phyloP scores from a whole-genome alignment of 441 rosid species.

The Gossypium laxum region DNA sequence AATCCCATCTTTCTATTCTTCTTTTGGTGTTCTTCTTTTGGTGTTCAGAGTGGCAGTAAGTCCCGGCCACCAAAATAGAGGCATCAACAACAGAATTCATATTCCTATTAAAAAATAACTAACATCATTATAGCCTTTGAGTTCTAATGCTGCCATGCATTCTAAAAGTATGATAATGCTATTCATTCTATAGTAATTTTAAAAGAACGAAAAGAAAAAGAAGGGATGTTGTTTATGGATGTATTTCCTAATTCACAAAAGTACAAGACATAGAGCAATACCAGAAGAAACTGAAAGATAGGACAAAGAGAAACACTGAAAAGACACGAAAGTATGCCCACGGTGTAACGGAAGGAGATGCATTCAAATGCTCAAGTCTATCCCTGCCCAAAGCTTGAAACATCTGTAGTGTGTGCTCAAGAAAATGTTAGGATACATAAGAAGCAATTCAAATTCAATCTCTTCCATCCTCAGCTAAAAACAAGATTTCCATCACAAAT shows the following conservation, averaged over 20 bases:
- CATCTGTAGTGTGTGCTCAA: constrained; percentile 47
- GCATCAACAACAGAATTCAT: not conserved
- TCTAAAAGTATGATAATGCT: not conserved
- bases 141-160: not conserved
- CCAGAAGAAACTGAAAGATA: constrained; percentile 70
- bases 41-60: not conserved
- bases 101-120: not conserved
- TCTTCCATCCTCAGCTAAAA: constrained; percentile 10
- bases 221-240: not conserved
- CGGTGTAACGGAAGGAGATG: constrained; percentile 84
- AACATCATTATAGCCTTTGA: not conserved
- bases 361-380: constrained; percentile 86
- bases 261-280: constrained; percentile 26
- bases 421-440: constrained; percentile 14
- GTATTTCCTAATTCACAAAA: constrained; percentile 17
- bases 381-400: constrained; percentile 98
- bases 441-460: constrained; percentile 10
- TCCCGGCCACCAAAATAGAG: not conserved
- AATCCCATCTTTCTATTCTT: not conserved
- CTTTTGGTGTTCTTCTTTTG: not conserved
- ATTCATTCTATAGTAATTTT: not conserved
- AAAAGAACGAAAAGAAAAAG: not conserved
- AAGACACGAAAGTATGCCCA: constrained; percentile 86
- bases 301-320: constrained; percentile 66
- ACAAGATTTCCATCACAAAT: constrained; percentile 8